Conservation (phyloP, 2,329 filamentous ascomycete genomes). For the Cadophora luteo-olivacea region DNA sequence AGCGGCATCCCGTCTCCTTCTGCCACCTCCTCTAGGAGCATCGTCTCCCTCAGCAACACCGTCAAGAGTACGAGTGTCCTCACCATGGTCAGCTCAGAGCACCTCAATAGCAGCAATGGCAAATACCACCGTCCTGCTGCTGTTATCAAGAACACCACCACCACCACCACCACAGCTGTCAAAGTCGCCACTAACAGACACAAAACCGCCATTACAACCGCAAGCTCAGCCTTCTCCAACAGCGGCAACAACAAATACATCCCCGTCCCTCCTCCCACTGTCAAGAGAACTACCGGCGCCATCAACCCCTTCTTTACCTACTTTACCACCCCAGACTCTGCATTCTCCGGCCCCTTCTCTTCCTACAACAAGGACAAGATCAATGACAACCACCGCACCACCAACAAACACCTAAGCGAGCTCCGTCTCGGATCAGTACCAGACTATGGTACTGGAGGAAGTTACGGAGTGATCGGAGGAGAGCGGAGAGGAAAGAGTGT, state of each 20-base stretch:
- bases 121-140: too few species aligned
- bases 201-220: neutral
- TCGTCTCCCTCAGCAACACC: too few species aligned
- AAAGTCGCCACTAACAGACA: too few species aligned
- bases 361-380: neutral
- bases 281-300: neutral
- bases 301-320: neutral
- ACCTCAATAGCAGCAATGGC: too few species aligned
- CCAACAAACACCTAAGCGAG: neutral
- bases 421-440: neutral
- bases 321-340: too few species aligned
- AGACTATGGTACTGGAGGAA: neutral
- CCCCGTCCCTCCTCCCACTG: too few species aligned
- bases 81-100: too few species aligned
- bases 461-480: constrained; percentile 1
- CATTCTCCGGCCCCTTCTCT: neutral
- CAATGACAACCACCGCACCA: neutral
- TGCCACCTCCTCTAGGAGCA: too few species aligned
- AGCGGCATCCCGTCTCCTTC: neutral
- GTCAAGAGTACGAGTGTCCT: too few species aligned
- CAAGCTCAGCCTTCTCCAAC: neutral
- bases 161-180: neutral
- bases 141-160: neutral
- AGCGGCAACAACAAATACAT: too few species aligned
- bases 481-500: neutral